Percentiles rank a stretch among this genome's conserved stretches.
phyloP scores from a whole-genome alignment of 768 basidiomycete genomes.

The Boletus sp. region DNA sequence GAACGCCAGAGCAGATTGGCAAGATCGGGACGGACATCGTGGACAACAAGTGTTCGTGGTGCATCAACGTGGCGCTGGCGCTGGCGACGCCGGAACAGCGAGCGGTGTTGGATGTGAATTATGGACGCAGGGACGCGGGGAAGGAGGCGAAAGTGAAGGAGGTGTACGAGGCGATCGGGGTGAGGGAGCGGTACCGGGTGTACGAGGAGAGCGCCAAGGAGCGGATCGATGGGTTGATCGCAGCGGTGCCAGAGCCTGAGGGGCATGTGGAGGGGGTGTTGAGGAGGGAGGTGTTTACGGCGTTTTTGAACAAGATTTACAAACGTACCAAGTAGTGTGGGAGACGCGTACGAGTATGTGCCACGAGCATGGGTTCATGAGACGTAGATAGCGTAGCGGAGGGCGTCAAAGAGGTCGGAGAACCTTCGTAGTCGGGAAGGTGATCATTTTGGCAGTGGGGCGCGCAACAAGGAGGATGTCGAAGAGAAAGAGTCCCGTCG shows the following conservation, averaged over 20 bases:
- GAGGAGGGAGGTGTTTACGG: constrained; percentile 65
- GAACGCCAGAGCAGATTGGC: neutral
- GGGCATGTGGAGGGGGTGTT: neutral
- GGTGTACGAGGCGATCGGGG: no score
- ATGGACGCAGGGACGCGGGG: neutral
- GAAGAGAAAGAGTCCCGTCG: constrained; percentile 45
- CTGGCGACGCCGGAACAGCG: neutral
- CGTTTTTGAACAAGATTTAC: constrained; percentile 87
- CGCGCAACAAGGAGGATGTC: constrained; percentile 67
- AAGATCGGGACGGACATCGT: neutral
- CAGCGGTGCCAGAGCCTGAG: neutral
- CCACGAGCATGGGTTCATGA: no score
- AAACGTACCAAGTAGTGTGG: constrained; percentile 48
- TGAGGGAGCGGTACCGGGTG: no score
- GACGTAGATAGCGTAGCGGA: constrained; percentile 33
- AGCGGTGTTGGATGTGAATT: neutral
- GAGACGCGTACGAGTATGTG: no score
- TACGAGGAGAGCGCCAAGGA: no score
- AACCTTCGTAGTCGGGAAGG: constrained; percentile 67
- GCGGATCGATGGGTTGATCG: neutral
- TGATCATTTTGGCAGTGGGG: constrained; percentile 66
- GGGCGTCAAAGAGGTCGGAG: constrained; percentile 51
- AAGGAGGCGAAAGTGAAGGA: no score
- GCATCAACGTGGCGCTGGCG: neutral
- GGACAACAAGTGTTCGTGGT: constrained; percentile 3